These are phyloP conservation scores for Huiozyma naganishii DNA, from an alignment of 805 yeast genomes.

Conservation along the genomic window DNA sequence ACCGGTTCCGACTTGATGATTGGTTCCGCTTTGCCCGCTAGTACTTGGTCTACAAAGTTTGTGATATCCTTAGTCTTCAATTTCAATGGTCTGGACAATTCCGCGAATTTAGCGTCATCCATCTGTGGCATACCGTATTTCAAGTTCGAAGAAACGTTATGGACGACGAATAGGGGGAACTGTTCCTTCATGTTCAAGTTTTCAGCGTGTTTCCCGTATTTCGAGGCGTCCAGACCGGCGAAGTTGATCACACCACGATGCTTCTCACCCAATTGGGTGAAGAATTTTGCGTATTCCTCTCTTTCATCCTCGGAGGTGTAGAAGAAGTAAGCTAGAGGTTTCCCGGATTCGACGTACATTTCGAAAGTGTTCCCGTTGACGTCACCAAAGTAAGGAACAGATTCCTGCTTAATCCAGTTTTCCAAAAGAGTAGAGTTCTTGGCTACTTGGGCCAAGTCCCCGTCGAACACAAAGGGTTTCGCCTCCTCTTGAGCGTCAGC, in stretches of 20 bases:
- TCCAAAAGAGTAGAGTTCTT: constrained; percentile 30
- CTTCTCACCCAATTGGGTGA: constrained; percentile 57
- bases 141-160: constrained; percentile 53
- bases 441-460: constrained; percentile 8
- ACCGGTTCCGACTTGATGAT: constrained; percentile 74
- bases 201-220: constrained; percentile 82
- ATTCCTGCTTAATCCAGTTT: constrained; percentile 26
- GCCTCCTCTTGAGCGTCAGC: constrained; percentile 20
- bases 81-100: constrained; percentile 19
- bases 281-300: constrained; percentile 38
- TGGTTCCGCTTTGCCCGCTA: constrained; percentile 56
- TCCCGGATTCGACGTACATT: constrained; percentile 55
- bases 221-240: constrained; percentile 75
- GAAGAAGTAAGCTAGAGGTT: constrained; percentile 86
- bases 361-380: constrained; percentile 72
- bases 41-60: constrained; percentile 51
- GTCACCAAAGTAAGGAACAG: constrained; percentile 36
- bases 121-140: constrained; percentile 71
- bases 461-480: constrained; percentile 24
- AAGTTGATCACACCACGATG: constrained; percentile 75
- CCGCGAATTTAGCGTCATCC: constrained; percentile 20
- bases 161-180: constrained; percentile 87
- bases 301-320: constrained; percentile 63
- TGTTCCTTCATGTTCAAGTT: constrained; percentile 76
- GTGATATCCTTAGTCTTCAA: constrained; percentile 45